phyloP scores from a whole-genome alignment of 345 rosid species.

The Luvunga scandens region DNA sequence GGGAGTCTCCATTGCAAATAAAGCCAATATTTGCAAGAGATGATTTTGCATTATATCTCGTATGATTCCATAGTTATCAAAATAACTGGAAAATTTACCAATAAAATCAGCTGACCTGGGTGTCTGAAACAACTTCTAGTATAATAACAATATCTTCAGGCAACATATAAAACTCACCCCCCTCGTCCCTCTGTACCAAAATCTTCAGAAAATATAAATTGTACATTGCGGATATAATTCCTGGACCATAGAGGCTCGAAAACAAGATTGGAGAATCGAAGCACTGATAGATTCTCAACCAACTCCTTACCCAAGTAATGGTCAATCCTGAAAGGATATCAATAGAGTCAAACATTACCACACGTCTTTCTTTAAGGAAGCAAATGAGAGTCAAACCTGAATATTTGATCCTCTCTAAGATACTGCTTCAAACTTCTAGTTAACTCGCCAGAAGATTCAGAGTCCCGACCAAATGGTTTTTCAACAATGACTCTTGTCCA shows the following conservation, averaged over 20 bases:
- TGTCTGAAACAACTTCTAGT: background rate
- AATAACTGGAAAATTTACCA: conserved; percentile 23
- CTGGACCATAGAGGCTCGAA: conserved; percentile 92
- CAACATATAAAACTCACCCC: conserved; percentile 47
- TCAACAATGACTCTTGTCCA: conserved; percentile 95
- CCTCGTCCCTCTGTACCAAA: conserved; percentile 94
- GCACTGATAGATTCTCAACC: conserved; percentile 90
- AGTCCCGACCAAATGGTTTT: conserved; percentile 93
- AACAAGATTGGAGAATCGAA: conserved; percentile 90
- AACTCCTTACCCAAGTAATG: conserved; percentile 95
- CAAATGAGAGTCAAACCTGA: conserved; percentile 49
- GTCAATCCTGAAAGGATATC: conserved; percentile 54
- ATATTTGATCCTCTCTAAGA: conserved; percentile 79
- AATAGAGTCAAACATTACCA: conserved; percentile 3
- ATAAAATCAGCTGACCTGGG: background rate
- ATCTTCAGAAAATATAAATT: conserved; percentile 88
- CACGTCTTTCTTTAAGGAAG: background rate
- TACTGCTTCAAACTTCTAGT: conserved; percentile 78
- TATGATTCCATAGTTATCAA: conserved; percentile 85
- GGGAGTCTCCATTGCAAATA: conserved; percentile 96
- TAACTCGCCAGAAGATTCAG: conserved; percentile 69
- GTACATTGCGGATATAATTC: conserved; percentile 82
- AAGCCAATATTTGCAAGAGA: conserved; percentile 83
- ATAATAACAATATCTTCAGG: background rate
- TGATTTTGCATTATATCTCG: conserved; percentile 96